phyloP scores from a whole-genome alignment of 352 stramenopile genomes.

The Phytophthora cactorum region DNA sequence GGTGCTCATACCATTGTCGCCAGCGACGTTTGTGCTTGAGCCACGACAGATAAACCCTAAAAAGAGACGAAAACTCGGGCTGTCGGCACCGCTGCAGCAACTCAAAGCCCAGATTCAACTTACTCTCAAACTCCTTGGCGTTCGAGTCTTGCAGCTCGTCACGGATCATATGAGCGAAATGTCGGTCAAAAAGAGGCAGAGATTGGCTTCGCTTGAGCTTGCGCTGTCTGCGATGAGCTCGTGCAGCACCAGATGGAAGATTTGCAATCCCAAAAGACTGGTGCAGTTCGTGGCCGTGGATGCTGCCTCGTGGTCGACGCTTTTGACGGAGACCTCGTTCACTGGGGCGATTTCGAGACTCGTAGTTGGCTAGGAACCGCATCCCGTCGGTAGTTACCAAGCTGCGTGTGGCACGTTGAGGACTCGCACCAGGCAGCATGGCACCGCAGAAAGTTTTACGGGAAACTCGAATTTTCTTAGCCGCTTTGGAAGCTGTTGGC shows the following conservation, averaged over 20 bases:
- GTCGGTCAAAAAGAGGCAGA: slow-evolving; percentile 61
- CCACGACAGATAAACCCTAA: slow-evolving; percentile 54
- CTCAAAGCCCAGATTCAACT: slow-evolving; percentile 63
- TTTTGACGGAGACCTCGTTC: slow-evolving; percentile 10
- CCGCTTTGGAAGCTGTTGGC: slow-evolving; percentile 28
- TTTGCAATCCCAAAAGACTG: slow-evolving; percentile 19
- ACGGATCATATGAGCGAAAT: slow-evolving; percentile 65
- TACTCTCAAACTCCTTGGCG: slow-evolving; percentile 60
- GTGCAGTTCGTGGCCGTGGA: slow-evolving; percentile 20
- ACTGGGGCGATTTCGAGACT: slow-evolving; percentile 35
- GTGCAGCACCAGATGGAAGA: slow-evolving; percentile 16
- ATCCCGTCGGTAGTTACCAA: slow-evolving; percentile 64
- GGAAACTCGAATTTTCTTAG: slow-evolving; percentile 26
- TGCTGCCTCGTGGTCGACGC: slow-evolving; percentile 11
- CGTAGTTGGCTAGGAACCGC: slow-evolving; percentile 66
- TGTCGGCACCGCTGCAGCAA: slow-evolving; percentile 56
- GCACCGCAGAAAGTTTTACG: slow-evolving; percentile 52
- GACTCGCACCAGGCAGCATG: slow-evolving; percentile 33
- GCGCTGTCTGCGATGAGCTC: slow-evolving; percentile 31
- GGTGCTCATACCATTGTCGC: slow-evolving; percentile 8
- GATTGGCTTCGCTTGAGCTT: slow-evolving; percentile 70
- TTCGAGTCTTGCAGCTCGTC: slow-evolving; percentile 68
- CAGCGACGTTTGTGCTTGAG: slow-evolving; percentile 31
- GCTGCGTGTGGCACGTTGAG: slow-evolving; percentile 26
- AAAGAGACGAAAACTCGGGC: slow-evolving; percentile 65